phyloP scores from a whole-genome alignment of 179 eudicot species.

The Spergularia azorica region DNA sequence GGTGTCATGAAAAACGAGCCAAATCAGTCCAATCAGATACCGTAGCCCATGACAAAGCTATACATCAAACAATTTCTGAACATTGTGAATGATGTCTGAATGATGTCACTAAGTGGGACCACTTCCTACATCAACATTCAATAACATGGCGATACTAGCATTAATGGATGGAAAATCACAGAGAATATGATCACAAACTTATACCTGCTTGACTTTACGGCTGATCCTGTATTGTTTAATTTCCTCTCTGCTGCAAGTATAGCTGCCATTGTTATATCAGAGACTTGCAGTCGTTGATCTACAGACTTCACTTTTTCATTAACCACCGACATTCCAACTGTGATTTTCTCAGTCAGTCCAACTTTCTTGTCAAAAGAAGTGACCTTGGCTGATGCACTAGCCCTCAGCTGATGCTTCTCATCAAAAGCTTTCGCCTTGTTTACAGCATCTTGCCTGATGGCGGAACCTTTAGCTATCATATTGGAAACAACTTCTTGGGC shows the following conservation, averaged over 20 bases:
- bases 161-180: too few relatives aligned
- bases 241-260: conserved; percentile 91
- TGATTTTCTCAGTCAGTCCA: conserved; percentile 79
- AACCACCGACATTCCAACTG: conserved; percentile 83
- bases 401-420: conserved; percentile 83
- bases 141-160: not conserved
- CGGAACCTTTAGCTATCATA: conserved; percentile 91
- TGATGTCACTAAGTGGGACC: not conserved
- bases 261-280: conserved; percentile 97
- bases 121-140: not conserved
- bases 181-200: too few relatives aligned
- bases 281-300: conserved; percentile 92
- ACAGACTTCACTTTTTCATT: conserved; percentile 95
- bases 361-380: conserved; percentile 79
- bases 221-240: conserved; percentile 80
- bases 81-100: not conserved
- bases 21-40: too few relatives aligned
- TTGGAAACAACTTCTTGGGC: conserved; percentile 94
- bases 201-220: conserved; percentile 97
- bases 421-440: conserved; percentile 95
- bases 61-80: too few relatives aligned
- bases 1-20: too few relatives aligned
- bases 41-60: too few relatives aligned
- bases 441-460: conserved; percentile 85
- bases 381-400: conserved; percentile 91